Evolutionary conservation across 306 rosid genomes (phyloP), one percentile per base, ranked within the genome.

Genomic region (Heteromeles arbutifolia): DNA sequence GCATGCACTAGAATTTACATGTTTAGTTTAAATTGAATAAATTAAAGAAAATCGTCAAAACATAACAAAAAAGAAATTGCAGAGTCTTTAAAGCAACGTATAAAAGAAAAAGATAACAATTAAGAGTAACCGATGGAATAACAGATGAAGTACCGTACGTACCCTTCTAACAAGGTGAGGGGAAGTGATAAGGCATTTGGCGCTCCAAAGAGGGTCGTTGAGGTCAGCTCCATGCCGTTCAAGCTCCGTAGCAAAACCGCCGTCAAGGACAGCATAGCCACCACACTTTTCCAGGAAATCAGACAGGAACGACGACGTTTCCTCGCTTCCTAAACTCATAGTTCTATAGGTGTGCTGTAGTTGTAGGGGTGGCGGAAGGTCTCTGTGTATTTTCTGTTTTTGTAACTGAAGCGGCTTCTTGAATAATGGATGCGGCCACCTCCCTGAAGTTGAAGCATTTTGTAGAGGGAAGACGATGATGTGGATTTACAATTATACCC

Each of bases 121-220:
- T 3, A 6, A 34, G 29, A 25, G 53, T 14, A 53, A 52, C 58
- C 7, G 14, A 37, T 37, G 2, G 41, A 37, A 37, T 7, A 34
- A 37, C 9, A 37, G 41, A 14, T 24, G 31, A 65, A 58, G 76
- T 52, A 6, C 6, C 22, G 69, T 26, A 17, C 22, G 78, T 87
- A 94, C 98, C 91, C 93, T 85, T 76, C 91, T 77, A 41, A 92
- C 88, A 25, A 95, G 95, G 39, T 95, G 96, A 4, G 98, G 85
- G 0, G 97, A 90, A 34, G 58, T 81, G 65, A 92, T 32, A 41
- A 95, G 97, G 87, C 97, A 95, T 81, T 89, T 95, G 80, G 97
- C 95, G 83, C 98, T 92, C 98, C 98, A 95, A 3, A 95, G 90
- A 71, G 96, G 90, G 75, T 95, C 98, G 72, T 92, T 77, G 45